These are phyloP conservation scores for Trametes pubescens DNA, from an alignment of 1,284 basidiomycete species.

Conservation along the genomic window DNA sequence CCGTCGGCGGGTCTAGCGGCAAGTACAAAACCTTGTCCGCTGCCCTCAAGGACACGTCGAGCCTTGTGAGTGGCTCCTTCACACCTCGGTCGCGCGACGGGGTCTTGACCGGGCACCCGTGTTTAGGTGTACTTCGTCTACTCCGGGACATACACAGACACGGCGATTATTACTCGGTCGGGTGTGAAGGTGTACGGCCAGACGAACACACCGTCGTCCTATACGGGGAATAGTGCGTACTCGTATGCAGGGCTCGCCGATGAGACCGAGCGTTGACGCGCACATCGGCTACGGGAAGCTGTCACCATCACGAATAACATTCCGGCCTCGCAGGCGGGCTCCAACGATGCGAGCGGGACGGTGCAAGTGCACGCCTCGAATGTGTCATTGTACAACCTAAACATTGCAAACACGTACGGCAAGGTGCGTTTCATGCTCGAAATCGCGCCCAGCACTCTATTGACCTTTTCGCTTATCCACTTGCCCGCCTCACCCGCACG, in stretches of 20 bases:
- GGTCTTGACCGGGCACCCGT: neutral
- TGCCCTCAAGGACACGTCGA: conserved; percentile 38
- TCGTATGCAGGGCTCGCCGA: conserved; percentile 15
- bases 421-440: conserved; percentile 34
- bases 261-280: conserved; percentile 24
- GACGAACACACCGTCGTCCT: conserved; percentile 34
- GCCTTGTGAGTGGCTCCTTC: conserved; percentile 28
- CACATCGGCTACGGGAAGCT: conserved; percentile 20
- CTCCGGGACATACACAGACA: conserved; percentile 62
- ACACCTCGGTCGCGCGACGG: neutral
- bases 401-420: conserved; percentile 62
- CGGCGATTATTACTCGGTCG: conserved; percentile 58
- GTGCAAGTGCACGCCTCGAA: conserved; percentile 60
- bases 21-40: conserved; percentile 36
- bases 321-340: conserved; percentile 53
- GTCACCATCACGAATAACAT: conserved; percentile 54
- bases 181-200: conserved; percentile 38
- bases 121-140: conserved; percentile 58
- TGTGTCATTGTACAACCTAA: conserved; percentile 63
- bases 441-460: conserved; percentile 27
- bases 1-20: conserved; percentile 34
- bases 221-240: conserved; percentile 35
- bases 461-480: conserved; percentile 13
- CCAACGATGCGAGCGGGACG: conserved; percentile 63
- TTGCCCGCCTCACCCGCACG: neutral